A percentile compares a stretch with the other conserved stretches of the same genome.
Evolutionary conservation across 305 asterid species (phyloP).

Genomic region (Fraxinus floribunda): DNA sequence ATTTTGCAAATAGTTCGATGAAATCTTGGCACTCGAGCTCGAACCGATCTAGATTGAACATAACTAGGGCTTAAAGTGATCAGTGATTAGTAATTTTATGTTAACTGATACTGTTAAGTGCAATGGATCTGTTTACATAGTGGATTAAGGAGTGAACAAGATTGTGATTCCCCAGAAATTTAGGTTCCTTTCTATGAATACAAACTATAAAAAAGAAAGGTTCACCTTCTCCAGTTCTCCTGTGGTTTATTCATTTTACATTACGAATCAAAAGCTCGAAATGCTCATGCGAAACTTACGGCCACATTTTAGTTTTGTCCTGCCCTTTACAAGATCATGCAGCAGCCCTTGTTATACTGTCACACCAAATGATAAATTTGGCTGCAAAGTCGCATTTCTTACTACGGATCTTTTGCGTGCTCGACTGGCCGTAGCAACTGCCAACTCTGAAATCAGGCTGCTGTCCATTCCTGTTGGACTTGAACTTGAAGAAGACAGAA

Average conservation of each 20-base stretch:
- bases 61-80: too few relatives aligned
- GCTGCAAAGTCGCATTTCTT: constrained; percentile 43
- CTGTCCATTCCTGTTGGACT: constrained; percentile 42
- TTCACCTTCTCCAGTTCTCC: neutral
- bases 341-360: constrained; percentile 45
- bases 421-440: constrained; percentile 10
- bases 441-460: constrained; percentile 15
- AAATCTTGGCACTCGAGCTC: neutral
- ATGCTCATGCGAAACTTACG: constrained; percentile 16
- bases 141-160: neutral
- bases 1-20: neutral
- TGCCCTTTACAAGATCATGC: constrained; percentile 56
- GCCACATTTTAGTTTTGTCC: constrained; percentile 42
- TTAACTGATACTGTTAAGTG: neutral
- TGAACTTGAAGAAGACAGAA: constrained; percentile 29
- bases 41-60: neutral
- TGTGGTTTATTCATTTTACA: neutral
- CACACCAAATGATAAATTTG: constrained; percentile 38
- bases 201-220: neutral
- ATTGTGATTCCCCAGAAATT: neutral
- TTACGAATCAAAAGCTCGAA: neutral
- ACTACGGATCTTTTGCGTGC: constrained; percentile 24
- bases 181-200: neutral
- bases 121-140: neutral
- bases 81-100: too few relatives aligned